phyloP scores from a whole-genome alignment of 2,329 filamentous ascomycete genomes.

The Aspergillus ruber region DNA sequence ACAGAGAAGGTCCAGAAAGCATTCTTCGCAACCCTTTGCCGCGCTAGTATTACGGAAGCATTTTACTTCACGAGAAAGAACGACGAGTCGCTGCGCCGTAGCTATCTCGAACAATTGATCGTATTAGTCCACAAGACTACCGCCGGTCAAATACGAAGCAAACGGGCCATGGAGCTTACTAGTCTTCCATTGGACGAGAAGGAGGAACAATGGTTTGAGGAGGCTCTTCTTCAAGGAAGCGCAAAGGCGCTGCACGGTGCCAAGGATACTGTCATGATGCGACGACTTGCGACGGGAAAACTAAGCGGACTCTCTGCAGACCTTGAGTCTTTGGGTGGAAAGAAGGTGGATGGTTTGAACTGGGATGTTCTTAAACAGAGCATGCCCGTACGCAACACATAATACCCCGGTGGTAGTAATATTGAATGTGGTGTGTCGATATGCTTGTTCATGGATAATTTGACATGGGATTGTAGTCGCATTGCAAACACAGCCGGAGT shows the following conservation, averaged over 20 bases:
- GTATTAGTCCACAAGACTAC: conserved; percentile 47
- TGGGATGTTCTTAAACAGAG: conserved; percentile 45
- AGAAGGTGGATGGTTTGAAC: conserved; percentile 45
- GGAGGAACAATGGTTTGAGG: conserved; percentile 70
- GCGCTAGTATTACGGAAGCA: conserved; percentile 63
- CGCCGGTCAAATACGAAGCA: conserved; percentile 39
- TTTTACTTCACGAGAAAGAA: conserved; percentile 66
- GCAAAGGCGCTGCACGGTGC: conserved; percentile 60
- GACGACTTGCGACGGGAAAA: conserved; percentile 62
- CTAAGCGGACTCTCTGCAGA: conserved; percentile 25
- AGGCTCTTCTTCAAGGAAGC: conserved; percentile 58
- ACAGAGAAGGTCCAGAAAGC: conserved; percentile 55
- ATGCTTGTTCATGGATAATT: conserved; percentile 1
- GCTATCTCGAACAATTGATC: conserved; percentile 63
- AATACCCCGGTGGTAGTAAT: conserved; percentile 7
- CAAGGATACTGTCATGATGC: conserved; percentile 68
- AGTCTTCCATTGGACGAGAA: conserved; percentile 63
- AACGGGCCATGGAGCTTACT: conserved; percentile 62
- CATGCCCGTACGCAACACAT: conserved; percentile 21
- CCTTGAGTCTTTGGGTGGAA: conserved; percentile 36
- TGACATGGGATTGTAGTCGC: conserved; percentile 1
- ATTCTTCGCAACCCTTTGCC: conserved; percentile 63
- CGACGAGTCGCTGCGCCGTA: conserved; percentile 54
- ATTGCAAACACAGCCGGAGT: background rate
- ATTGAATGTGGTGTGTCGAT: background rate